Evolutionary conservation across 768 basidiomycete species (phyloP), one percentile per base, ranked within the genome.

Genomic region (Tulasnella calospora): DNA sequence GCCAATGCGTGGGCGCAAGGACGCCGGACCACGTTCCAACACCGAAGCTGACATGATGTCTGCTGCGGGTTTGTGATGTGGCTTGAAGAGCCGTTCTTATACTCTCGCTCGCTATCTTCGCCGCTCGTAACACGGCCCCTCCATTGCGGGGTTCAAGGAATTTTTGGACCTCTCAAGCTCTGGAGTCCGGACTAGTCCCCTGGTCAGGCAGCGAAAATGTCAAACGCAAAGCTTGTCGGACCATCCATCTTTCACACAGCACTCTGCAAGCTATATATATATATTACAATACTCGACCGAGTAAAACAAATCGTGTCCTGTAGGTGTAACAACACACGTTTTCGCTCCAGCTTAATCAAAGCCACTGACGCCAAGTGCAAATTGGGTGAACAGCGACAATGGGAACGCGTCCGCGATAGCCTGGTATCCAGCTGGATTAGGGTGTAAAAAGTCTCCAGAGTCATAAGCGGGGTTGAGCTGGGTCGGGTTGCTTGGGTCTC

Each of bases 381-480:
- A 85, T 73, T 81, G 74, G 72, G 80, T 81, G 78, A 88, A 88
- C 51, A 87, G 79, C 17, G 82, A 80, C 77, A 88, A 77, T 5
- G 85, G 85, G 82, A 89, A 86, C 61, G 82, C 83, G 70, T 85
- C 82, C 30, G 87, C 87, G 78, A 88, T 84, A 0, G 84, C 84
- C 76, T 84, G 81, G 80, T 88, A 88, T 0, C 87, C 88, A 12
- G 86, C 86, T 0, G 85, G 85, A 80, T 87, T 88, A 7, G 86
- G 87, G 81, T 89, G 88, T 80, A 89, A 81, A 80, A 83, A 85
- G 83, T 89, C 88, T 0, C 88, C 88, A 3, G 85, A 86, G 80
- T 88, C 82, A 79, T 84, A 88, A 44, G 75, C 73, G 12, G 84
- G 83, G 78, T 81, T 83, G 61, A 88, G 80, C 81, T 86, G 85